A percentile compares a stretch with the other conserved stretches of the same genome.
phyloP scores from a whole-genome alignment of 225 moss, liverwort and hornwort genomes.

The Neckera pumila region DNA sequence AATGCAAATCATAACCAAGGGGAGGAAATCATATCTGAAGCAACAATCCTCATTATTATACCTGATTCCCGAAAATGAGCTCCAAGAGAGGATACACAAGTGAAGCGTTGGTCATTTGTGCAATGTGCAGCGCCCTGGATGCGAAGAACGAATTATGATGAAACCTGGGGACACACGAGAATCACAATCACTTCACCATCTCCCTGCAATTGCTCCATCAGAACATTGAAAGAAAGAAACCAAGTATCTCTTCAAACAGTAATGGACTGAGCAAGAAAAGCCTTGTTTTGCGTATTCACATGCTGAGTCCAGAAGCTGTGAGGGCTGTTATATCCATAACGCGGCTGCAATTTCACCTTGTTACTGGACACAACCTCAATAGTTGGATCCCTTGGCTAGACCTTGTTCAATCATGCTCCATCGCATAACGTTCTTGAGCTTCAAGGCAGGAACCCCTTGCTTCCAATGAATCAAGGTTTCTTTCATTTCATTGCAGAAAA shows the following conservation, averaged over 20 bases:
- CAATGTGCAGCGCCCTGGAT: conserved; percentile 31
- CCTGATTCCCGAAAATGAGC: conserved; percentile 62
- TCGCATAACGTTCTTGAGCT: background rate
- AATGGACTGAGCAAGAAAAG: background rate
- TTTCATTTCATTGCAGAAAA: background rate
- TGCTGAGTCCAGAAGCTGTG: background rate
- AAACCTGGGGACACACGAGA: conserved; percentile 45
- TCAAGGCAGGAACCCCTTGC: background rate
- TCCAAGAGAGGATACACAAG: conserved; percentile 45
- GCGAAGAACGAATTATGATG: conserved; percentile 83
- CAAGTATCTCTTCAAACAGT: background rate
- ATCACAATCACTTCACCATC: background rate
- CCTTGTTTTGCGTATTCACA: background rate
- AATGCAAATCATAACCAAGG: background rate
- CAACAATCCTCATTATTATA: background rate
- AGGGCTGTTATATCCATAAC: background rate
- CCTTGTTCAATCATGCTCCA: background rate
- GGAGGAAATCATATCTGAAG: background rate
- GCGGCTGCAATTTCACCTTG: background rate
- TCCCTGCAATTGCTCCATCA: background rate
- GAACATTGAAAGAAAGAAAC: background rate
- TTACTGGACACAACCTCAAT: background rate
- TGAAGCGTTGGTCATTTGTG: conserved; percentile 7
- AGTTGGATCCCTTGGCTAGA: background rate
- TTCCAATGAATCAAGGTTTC: background rate